A percentile compares a stretch with the other conserved stretches of the same genome.
Evolutionary conservation across 148 eudicot species (phyloP).

Genomic region (Chenopodium album): DNA sequence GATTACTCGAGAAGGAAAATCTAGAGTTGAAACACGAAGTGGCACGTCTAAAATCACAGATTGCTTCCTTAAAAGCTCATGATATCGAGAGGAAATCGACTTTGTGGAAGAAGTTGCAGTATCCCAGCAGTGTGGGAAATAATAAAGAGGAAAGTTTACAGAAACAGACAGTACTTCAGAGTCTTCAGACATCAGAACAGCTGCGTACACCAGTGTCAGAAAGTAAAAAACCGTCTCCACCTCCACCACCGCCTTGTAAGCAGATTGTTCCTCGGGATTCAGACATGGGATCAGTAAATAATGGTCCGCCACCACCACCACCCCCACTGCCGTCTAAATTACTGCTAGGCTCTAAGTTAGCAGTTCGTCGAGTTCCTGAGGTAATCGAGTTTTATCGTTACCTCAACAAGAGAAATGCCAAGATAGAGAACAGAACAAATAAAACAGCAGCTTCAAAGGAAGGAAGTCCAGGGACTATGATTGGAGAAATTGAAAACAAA

Average conservation of each 20-base stretch:
- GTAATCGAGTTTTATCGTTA: slow-evolving; percentile 76
- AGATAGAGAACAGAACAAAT: slow-evolving; percentile 38
- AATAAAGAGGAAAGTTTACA: neutral
- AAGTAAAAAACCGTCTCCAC: neutral
- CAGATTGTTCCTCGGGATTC: neutral
- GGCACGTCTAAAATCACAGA: slow-evolving; percentile 45
- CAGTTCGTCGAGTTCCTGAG: slow-evolving; percentile 66
- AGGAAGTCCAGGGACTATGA: slow-evolving; percentile 60
- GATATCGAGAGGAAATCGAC: slow-evolving; percentile 59
- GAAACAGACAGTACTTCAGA: neutral
- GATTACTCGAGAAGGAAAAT: slow-evolving; percentile 55
- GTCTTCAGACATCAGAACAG: neutral
- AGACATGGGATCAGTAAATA: neutral
- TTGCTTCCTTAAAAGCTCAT: slow-evolving; percentile 54
- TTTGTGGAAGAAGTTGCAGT: slow-evolving; percentile 70
- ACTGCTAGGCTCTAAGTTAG: slow-evolving; percentile 31
- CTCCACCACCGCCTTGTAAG: neutral
- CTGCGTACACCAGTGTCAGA: neutral
- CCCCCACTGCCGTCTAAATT: slow-evolving; percentile 52
- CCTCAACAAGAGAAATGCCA: slow-evolving; percentile 57
- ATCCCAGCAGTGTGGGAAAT: slow-evolving; percentile 21
- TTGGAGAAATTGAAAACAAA: slow-evolving; percentile 86
- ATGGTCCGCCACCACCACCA: slow-evolving; percentile 52
- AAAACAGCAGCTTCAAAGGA: slow-evolving; percentile 13
- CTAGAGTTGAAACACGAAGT: slow-evolving; percentile 57